A percentile compares a stretch with the other conserved stretches of the same genome.
Evolutionary conservation across 345 rosid species (phyloP).

Genomic region (Angophora floribunda): DNA sequence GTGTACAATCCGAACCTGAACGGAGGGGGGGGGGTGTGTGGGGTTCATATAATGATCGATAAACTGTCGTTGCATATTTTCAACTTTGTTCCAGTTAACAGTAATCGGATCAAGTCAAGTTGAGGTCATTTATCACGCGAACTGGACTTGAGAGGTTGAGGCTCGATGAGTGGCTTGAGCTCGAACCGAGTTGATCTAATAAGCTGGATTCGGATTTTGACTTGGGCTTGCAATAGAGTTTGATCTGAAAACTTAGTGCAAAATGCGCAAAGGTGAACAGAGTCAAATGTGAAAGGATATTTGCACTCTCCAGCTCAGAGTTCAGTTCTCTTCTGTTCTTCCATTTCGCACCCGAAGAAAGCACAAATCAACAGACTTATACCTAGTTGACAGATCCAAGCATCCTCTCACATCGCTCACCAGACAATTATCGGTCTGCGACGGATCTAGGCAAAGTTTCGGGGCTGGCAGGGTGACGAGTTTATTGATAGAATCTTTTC

Average conservation of each 20-base stretch:
- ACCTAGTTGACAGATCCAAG: background rate
- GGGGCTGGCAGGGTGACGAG: background rate
- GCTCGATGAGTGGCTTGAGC: background rate
- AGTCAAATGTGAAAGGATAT: background rate
- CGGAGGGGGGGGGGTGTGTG: no score
- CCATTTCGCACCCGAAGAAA: background rate
- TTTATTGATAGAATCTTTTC: no score
- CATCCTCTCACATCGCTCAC: background rate
- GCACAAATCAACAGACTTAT: background rate
- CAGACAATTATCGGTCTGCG: background rate
- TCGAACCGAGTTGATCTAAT: background rate
- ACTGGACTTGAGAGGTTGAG: background rate
- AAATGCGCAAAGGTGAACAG: background rate
- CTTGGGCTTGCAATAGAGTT: background rate
- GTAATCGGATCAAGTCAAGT: background rate
- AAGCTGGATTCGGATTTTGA: background rate
- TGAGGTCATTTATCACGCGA: background rate
- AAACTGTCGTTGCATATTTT: no score
- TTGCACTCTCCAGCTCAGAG: background rate
- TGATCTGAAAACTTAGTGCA: background rate
- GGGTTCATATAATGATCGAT: background rate
- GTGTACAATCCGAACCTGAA: background rate
- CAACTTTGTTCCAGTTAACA: background rate
- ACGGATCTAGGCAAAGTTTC: background rate
- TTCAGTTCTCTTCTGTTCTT: background rate